Percentiles rank a stretch among this genome's conserved stretches.
Conservation (phyloP, 176 grass and related monocot genomes). For the Alopecurus myosuroides region DNA sequence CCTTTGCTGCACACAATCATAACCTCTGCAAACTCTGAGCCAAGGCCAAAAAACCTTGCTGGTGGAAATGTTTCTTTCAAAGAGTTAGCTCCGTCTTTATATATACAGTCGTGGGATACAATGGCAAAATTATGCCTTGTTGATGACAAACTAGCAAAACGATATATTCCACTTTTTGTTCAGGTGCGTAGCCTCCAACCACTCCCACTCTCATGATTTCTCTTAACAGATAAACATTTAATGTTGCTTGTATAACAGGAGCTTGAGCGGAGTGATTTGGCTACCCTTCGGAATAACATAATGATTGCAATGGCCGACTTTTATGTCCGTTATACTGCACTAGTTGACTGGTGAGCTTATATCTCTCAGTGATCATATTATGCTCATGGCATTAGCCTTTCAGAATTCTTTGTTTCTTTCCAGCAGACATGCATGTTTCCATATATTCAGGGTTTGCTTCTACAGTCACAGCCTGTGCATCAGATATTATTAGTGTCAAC, state of each 20-base stretch:
- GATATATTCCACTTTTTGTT: conserved; percentile 95
- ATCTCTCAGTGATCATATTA: neutral
- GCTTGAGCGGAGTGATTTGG: conserved; percentile 79
- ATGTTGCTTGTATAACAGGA: conserved; percentile 58
- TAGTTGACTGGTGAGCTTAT: conserved; percentile 81
- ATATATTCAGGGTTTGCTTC: neutral
- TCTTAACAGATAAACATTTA: conserved; percentile 23
- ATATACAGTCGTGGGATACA: conserved; percentile 90
- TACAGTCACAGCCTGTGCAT: neutral
- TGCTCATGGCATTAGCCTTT: conserved; percentile 8
- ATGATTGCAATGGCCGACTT: conserved; percentile 95
- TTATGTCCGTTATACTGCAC: conserved; percentile 87
- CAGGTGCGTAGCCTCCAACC: conserved; percentile 49
- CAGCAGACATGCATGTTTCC: neutral
- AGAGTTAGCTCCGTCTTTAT: conserved; percentile 67
- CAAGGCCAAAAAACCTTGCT: conserved; percentile 57
- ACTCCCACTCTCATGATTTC: neutral
- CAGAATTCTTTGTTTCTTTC: conserved; percentile 4
- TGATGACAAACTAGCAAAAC: conserved; percentile 83
- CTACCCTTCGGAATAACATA: conserved; percentile 87
- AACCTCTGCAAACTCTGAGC: conserved; percentile 71
- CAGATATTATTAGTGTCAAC: neutral
- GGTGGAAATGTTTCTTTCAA: conserved; percentile 62
- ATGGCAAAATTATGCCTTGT: conserved; percentile 91
- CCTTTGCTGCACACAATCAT: conserved; percentile 81